phyloP scores from a whole-genome alignment of 73 alveolate genomes.

The Blepharisma japonicum region DNA sequence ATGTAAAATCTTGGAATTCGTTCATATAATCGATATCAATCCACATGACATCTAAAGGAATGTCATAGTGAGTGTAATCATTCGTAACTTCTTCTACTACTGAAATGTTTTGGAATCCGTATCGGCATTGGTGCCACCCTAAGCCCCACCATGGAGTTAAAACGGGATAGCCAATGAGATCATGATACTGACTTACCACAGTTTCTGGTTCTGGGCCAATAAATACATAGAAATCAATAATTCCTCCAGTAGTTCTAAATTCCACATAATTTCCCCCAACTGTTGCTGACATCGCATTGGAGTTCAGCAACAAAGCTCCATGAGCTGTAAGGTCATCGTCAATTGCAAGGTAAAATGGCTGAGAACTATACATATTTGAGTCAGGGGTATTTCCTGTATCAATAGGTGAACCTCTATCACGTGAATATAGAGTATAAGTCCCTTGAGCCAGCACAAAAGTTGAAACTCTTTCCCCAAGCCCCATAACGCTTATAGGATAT shows the following conservation, averaged over 20 bases:
- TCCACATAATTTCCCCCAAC: not conserved
- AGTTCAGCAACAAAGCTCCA: conserved; percentile 5
- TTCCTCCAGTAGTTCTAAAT: conserved; percentile 42
- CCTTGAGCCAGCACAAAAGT: not conserved
- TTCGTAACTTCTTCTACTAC: conserved; percentile 59
- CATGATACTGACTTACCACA: conserved; percentile 43
- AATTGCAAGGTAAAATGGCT: conserved; percentile 11
- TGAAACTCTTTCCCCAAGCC: conserved; percentile 10
- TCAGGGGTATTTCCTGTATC: not conserved
- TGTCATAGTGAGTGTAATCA: conserved; percentile 56
- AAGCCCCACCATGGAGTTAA: conserved; percentile 70
- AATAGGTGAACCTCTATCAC: not conserved
- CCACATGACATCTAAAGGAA: conserved; percentile 96
- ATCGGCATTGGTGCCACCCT: conserved; percentile 96
- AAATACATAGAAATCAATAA: conserved; percentile 63
- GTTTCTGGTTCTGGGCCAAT: conserved; percentile 45
- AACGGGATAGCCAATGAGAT: conserved; percentile 64
- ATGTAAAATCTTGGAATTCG: conserved; percentile 72
- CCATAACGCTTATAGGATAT: not conserved
- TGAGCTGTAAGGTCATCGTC: not conserved
- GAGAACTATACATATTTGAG: conserved; percentile 5
- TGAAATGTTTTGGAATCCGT: conserved; percentile 76
- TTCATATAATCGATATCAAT: conserved; percentile 94
- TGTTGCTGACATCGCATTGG: conserved; percentile 30
- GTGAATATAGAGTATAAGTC: not conserved